These are phyloP conservation scores for Blastocystis sp. DNA, from an alignment of 352 stramenopile species.

Conservation along the genomic window DNA sequence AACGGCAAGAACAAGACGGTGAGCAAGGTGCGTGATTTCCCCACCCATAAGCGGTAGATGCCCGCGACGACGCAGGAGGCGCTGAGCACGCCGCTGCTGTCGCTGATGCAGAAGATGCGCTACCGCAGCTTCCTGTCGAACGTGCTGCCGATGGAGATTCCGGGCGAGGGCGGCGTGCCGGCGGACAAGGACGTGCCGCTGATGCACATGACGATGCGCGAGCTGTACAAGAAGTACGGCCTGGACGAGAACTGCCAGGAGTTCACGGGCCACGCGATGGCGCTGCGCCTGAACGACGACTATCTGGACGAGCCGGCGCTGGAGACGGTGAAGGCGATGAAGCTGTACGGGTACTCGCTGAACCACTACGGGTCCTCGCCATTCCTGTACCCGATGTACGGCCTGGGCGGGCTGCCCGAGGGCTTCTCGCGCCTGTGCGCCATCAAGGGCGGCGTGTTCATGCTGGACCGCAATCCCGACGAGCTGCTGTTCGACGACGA, in stretches of 20 bases:
- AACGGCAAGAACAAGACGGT: constrained; percentile 86
- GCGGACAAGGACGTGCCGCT: constrained; percentile 74
- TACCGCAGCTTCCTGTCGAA: constrained; percentile 97
- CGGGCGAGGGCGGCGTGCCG: constrained; percentile 70
- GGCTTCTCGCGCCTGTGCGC: constrained; percentile 96
- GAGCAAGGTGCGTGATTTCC: constrained; percentile 30
- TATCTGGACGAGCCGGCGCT: constrained; percentile 86
- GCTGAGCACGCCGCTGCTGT: constrained; percentile 91
- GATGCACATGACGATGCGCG: constrained; percentile 90
- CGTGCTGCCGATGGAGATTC: constrained; percentile 75
- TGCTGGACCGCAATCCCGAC: constrained; percentile 72
- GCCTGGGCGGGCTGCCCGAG: constrained; percentile 92
- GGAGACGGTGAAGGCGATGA: constrained; percentile 89
- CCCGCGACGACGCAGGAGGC: constrained; percentile 93
- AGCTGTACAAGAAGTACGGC: constrained; percentile 95
- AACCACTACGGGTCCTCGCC: constrained; percentile 85
- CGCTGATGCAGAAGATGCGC: constrained; percentile 97
- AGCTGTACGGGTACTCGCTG: constrained; percentile 96
- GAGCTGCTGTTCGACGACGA: constrained; percentile 88
- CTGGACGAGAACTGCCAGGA: constrained; percentile 93
- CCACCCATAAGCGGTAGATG: constrained; percentile 82
- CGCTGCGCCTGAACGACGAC: constrained; percentile 78
- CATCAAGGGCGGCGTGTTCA: constrained; percentile 74
- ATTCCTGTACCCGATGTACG: constrained; percentile 99
- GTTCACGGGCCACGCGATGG: constrained; percentile 99